Conservation (phyloP, 176 grass and related monocot species). For the Oryza rufipogon region DNA sequence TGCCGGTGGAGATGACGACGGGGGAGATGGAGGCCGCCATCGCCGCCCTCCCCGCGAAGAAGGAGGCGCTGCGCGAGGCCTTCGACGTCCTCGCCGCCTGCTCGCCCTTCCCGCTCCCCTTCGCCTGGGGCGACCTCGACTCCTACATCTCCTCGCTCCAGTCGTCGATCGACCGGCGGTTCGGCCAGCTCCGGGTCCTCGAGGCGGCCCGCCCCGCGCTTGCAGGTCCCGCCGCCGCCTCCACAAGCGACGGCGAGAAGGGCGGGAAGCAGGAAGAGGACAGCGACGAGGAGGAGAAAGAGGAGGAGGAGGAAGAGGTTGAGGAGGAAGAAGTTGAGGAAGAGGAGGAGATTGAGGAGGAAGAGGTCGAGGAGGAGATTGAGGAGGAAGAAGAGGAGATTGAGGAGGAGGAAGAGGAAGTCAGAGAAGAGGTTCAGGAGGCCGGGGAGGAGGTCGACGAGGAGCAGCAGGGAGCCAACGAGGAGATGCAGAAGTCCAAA, state of each 20-base stretch:
- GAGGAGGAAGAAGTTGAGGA: background rate
- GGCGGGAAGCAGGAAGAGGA: background rate
- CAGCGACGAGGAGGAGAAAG: background rate
- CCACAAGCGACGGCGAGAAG: background rate
- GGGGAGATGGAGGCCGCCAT: slow-evolving; percentile 43
- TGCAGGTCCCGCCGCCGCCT: background rate
- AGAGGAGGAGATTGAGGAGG: background rate
- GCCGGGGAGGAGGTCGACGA: background rate
- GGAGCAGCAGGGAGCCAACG: background rate
- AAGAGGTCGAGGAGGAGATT: background rate
- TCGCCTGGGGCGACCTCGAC: slow-evolving; percentile 59
- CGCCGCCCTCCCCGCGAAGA: slow-evolving; percentile 46
- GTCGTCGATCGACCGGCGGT: slow-evolving; percentile 31
- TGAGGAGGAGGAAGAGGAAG: background rate
- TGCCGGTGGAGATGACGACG: slow-evolving; percentile 24
- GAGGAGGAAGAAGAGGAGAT: background rate
- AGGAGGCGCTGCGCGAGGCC: slow-evolving; percentile 49
- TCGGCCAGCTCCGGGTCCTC: slow-evolving; percentile 39
- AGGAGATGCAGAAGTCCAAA: background rate
- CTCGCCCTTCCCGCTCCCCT: slow-evolving; percentile 42
- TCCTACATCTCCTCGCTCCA: slow-evolving; percentile 53
- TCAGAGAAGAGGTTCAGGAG: background rate
- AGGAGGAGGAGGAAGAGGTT: background rate
- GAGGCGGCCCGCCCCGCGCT: slow-evolving; percentile 18
- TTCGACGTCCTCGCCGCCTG: slow-evolving; percentile 50